Percentiles rank a stretch among this genome's conserved stretches.
Conservation (phyloP, 345 rosid genomes). For the Brassica juncea region DNA sequence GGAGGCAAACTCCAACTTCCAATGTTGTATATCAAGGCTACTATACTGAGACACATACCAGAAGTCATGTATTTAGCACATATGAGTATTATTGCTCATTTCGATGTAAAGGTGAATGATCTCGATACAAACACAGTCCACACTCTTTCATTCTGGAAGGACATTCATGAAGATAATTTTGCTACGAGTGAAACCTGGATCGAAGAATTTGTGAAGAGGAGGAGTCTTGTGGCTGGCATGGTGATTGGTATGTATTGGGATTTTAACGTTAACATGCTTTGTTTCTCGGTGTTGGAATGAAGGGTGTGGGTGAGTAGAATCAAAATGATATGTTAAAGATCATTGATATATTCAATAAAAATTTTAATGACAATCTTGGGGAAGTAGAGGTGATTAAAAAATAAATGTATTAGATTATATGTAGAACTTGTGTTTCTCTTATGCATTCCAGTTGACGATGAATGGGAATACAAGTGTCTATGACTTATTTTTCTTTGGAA, state of each 20-base stretch:
- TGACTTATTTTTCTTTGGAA: not conserved
- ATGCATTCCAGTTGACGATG: not conserved
- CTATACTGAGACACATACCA: not conserved
- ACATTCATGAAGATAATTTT: not conserved
- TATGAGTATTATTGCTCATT: not conserved
- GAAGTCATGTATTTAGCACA: not conserved
- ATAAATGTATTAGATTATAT: not conserved
- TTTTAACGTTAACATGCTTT: not conserved
- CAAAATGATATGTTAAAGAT: not conserved
- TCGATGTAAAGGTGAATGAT: constrained; percentile 4
- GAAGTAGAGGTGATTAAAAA: not conserved
- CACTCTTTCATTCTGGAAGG: not conserved
- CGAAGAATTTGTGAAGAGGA: constrained; percentile 24
- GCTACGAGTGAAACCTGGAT: constrained; percentile 24
- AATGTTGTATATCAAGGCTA: not conserved
- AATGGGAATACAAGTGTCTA: not conserved
- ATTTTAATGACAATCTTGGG: not conserved
- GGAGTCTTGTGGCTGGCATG: constrained; percentile 27
- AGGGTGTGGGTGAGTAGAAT: not conserved
- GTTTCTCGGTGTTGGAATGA: constrained; percentile 22
- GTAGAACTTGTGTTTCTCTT: not conserved
- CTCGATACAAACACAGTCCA: constrained; percentile 27
- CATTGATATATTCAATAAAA: not conserved
- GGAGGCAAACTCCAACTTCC: constrained; percentile 8
- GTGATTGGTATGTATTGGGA: constrained; percentile 28